Base-by-base conservation (phyloP, 495 filamentous ascomycete species). In the Aspergillus funiculosus region DNA sequence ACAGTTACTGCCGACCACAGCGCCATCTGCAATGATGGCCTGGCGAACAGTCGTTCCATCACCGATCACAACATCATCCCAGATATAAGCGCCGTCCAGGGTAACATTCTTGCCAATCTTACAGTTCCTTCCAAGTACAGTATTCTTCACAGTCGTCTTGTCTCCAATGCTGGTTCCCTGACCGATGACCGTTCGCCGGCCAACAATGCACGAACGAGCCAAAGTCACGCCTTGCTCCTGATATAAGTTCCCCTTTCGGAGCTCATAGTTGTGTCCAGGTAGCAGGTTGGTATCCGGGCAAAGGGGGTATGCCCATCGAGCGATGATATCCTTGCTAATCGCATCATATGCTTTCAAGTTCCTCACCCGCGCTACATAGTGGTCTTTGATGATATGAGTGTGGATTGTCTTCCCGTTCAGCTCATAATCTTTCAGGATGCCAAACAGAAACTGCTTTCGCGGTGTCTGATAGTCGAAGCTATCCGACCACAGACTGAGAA, bases 401-500 rank as follows among this genome's bases (percentile, higher is more conserved):
- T 95, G 87, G 21, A 99, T 85, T 4, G 88, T 89, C 71, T 96
- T 96, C 18, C 88, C 89, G 64, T 96, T 95, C 35, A 96, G 74
- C 62, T 99, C 92, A 63, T 85, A 94, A 57, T 99, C 92, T 64
- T 95, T 96, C 17, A 99, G 72, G 11, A 97, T 87, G 47, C 89
- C 88, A 52, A 87, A 82, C 19, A 99, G 62, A 55, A 94, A 97
- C 56, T 94, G 87, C 51, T 82, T 82, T 43, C 92, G 79, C 6
- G 92, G 86, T 3, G 85, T 72, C 57, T 95, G 85, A 66, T 92
- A 96, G 66, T 99, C 92, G 62, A 99, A 99, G 59, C 88, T 94
- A 59, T 99, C 92, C 5, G 88, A 89, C 87, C 92, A 99, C 46
- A 95, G 68, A 21, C 89, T 89, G 32, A 97, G 74, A 14, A 95